Percentiles rank a stretch among this genome's conserved stretches.
These are phyloP conservation scores for Hygrophila difformis DNA, from an alignment of 257 asterid genomes.

Conservation along the genomic window DNA sequence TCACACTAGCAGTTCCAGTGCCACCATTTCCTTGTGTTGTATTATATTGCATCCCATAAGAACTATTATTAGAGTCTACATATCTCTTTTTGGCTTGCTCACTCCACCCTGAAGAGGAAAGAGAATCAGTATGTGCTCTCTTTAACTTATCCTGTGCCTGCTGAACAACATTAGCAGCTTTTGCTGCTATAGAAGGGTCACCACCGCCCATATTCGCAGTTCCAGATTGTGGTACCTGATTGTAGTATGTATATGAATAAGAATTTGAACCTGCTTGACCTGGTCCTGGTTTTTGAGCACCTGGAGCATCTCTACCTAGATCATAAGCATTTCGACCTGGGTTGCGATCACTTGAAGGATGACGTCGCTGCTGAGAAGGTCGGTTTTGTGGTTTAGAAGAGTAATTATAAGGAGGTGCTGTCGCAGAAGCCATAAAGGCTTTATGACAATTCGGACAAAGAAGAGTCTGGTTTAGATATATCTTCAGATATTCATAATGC, in stretches of 20 bases:
- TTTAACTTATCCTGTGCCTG: constrained; percentile 29
- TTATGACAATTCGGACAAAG: constrained; percentile 46
- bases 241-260: constrained; percentile 4
- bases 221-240: constrained; percentile 11
- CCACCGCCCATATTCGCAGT: constrained; percentile 18
- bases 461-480: constrained; percentile 46
- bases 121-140: constrained; percentile 47
- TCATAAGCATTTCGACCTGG: constrained; percentile 23
- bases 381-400: constrained; percentile 21
- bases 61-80: constrained; percentile 27
- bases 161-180: constrained; percentile 23
- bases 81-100: constrained; percentile 31
- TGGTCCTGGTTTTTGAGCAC: constrained; percentile 25
- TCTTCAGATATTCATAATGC: constrained; percentile 49
- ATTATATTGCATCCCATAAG: constrained; percentile 23
- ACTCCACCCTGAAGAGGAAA: constrained; percentile 19
- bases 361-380: constrained; percentile 24
- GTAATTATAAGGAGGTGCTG: constrained; percentile 32
- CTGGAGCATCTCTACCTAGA: constrained; percentile 21
- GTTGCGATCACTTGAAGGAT: constrained; percentile 19
- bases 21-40: constrained; percentile 20
- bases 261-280: constrained; percentile 19
- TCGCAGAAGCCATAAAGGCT: constrained; percentile 43
- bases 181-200: constrained; percentile 36
- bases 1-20: constrained; percentile 12